Evolutionary conservation across 2,329 filamentous ascomycete species (phyloP).

Genomic region (Neocucurbitaria cava): DNA sequence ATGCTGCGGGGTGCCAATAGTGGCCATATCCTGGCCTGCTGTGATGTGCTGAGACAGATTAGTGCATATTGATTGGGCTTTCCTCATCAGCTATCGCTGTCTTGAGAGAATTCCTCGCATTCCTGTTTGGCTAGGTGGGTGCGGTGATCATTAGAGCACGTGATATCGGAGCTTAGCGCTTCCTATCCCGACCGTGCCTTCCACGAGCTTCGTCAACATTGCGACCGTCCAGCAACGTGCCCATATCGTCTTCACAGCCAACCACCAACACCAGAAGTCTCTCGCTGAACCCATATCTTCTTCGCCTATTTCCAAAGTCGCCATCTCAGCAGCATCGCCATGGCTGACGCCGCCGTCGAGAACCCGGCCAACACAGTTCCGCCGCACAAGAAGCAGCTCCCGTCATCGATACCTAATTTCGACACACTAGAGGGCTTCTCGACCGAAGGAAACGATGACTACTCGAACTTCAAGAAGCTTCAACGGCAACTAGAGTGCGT

Average conservation of each 20-base stretch:
- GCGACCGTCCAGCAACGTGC: slow-evolving; percentile 26
- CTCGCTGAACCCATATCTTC: slow-evolving; percentile 2
- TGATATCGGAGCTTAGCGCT: slow-evolving; percentile 33
- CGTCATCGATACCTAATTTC: slow-evolving; percentile 84
- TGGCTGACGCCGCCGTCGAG: slow-evolving; percentile 90
- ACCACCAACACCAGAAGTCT: slow-evolving; percentile 1
- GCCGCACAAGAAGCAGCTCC: slow-evolving; percentile 81
- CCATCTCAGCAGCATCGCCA: slow-evolving; percentile 48
- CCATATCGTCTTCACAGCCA: slow-evolving; percentile 4
- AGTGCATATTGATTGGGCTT: background rate
- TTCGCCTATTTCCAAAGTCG: slow-evolving; percentile 5
- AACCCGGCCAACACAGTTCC: slow-evolving; percentile 75
- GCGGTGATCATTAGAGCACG: slow-evolving; percentile 17
- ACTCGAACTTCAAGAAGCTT: slow-evolving; percentile 93
- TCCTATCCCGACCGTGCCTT: slow-evolving; percentile 28
- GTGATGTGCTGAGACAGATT: background rate
- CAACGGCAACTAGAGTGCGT: slow-evolving; percentile 92
- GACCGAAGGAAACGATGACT: slow-evolving; percentile 86
- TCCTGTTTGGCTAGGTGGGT: slow-evolving; percentile 1
- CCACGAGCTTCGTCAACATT: slow-evolving; percentile 36
- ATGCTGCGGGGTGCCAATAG: slow-evolving; percentile 2
- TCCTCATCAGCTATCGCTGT: background rate
- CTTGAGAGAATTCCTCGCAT: background rate
- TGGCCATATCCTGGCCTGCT: background rate
- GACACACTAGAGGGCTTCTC: slow-evolving; percentile 86